Base-by-base conservation (phyloP, 2,329 filamentous ascomycete genomes). In the Penicillium occitanis region DNA sequence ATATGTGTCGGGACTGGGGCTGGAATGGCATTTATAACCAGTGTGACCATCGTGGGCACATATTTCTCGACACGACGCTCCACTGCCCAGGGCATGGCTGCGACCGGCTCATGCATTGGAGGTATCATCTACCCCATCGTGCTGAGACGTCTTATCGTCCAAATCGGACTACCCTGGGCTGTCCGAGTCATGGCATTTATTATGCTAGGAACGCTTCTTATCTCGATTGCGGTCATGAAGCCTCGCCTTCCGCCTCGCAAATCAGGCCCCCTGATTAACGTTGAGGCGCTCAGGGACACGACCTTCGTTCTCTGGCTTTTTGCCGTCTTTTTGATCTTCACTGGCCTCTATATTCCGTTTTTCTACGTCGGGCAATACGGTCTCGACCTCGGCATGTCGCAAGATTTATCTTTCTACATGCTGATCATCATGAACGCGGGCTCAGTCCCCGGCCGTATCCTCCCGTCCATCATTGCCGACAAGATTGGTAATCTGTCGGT, bases 171-270 rank as follows among this genome's bases (percentile, higher is more conserved):
- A 63, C 81, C 78, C 28, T 86, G 85, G 85, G 77, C 83, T 0
- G 78, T 85, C 0, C 76, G 85, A 3, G 75, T 84, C 51, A 77
- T 84, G 28, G 85, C 78, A 1, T 86, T 86, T 66, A 69, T 83
- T 64, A 81, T 83, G 66, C 64, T 84, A 3, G 79, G 79, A 0
- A 67, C 83, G 3, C 68, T 83, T 33, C 50, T 73, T 10, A 79
- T 85, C 61, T 74, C 82, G 1, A 71, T 70, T 44, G 8, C 79
- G 1, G 66, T 50, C 11, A 68, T 71, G 46, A 69, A 65, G 40
- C 59, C 69, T 19, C 71, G 71, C 3, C 55, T 72, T 0, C 71
- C 72, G 1, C 71, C 71, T 17, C 69, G 71, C 8, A 64, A 64
- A 1, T 42, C 61, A 25, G 50, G 61, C 1, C 35, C 50, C 2